Base-by-base conservation (phyloP, 345 rosid species). In the Citrus mangshanensis region DNA sequence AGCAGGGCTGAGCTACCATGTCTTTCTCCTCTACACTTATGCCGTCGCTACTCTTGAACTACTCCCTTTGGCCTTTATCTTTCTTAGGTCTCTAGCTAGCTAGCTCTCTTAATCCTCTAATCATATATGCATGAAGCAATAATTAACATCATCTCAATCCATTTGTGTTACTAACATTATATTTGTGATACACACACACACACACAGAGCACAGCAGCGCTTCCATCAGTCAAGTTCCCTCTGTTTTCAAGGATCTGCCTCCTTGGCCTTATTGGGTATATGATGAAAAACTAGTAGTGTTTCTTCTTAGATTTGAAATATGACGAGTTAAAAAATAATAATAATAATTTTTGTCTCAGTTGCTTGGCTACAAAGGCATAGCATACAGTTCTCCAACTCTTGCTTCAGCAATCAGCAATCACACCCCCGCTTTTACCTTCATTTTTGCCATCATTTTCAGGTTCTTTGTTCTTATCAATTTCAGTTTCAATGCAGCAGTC, bases 381-480 rank as follows among this genome's bases (percentile, higher is more conserved):
- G 79, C 78, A 32, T 32, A 32, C 34, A 32, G 34, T 32, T 79
- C 86, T 55, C 88, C 92, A 30, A 87, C 89, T 68, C 86, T 89
- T 63, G 74, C 90, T 69, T 87, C 92, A n/a, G 87, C 85, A 60
- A 81, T 89, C 12, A 72, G 83, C 74, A 89, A 84, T 60, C 87
- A 87, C 78, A 85, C 85, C 0, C 89, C 87, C 4, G 87, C 88
- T 73, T 86, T 84, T 30, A 85, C 88, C 51, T 88, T 86, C 80
- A 40, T 55, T 3, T 74, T 83, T 7, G 62, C 78, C 21, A 6
- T 75, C 62, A 13, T 25, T 65, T 35, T 65, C 64, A 56, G 77
- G 58, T 51, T 68, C 18, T 10, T n/a, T 60, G 38, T n/a, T 49
- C 34, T 30, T 18, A 40, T 55, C 9, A 49, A 1, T 18, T 49